A percentile compares a stretch with the other conserved stretches of the same genome.
These are phyloP conservation scores for Asterochloris sp. DNA, from an alignment of 139 green algal genomes.

Conservation along the genomic window DNA sequence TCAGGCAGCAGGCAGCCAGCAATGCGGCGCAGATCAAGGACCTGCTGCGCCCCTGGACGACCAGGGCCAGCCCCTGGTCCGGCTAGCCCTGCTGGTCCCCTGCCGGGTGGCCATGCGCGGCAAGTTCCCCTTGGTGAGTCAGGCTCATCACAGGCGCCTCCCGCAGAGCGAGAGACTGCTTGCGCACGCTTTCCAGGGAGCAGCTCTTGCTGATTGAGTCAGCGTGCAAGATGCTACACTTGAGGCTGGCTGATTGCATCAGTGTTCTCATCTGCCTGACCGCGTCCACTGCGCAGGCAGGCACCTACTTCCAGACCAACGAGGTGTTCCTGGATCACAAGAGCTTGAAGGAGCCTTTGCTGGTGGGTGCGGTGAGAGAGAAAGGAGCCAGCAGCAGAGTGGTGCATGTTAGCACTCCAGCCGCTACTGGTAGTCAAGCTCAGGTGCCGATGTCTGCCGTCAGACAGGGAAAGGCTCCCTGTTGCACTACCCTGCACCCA, in stretches of 20 bases:
- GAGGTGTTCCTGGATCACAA: conserved; percentile 64
- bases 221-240: too few species aligned
- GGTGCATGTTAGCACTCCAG: neutral
- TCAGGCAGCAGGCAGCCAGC: too few species aligned
- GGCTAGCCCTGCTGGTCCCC: conserved; percentile 47
- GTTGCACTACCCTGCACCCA: neutral
- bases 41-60: neutral
- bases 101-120: conserved; percentile 42
- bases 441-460: neutral
- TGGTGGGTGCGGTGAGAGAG: conserved; percentile 4
- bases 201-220: too few species aligned
- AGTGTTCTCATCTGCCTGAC: too few species aligned
- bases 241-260: too few species aligned
- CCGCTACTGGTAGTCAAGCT: neutral
- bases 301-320: conserved; percentile 83
- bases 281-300: conserved; percentile 45
- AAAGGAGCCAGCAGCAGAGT: neutral
- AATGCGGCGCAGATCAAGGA: too few species aligned
- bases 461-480: neutral
- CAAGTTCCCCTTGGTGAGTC: conserved; percentile 48
- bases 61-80: neutral
- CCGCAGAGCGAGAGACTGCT: too few species aligned
- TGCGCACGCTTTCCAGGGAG: too few species aligned
- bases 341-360: conserved; percentile 27
- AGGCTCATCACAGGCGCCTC: too few species aligned